These are phyloP conservation scores for Didymella keratinophila DNA, from an alignment of 2,329 filamentous ascomycete genomes.

Conservation along the genomic window DNA sequence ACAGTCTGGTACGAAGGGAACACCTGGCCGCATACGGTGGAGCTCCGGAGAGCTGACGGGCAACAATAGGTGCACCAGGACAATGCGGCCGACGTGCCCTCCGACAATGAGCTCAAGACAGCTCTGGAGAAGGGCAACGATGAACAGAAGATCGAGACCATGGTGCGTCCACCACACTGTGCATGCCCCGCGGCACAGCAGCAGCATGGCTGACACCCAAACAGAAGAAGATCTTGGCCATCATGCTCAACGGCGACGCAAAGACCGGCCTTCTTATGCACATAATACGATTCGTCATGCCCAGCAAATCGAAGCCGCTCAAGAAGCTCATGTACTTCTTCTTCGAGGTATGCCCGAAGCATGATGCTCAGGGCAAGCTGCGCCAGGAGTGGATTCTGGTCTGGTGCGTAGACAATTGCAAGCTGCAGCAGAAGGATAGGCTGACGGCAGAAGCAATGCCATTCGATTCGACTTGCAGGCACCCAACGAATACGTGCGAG, in stretches of 20 bases:
- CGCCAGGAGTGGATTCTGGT: slow-evolving; percentile 99
- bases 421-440: neutral
- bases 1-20: slow-evolving; percentile 72
- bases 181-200: slow-evolving; percentile 61
- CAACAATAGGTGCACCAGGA: slow-evolving; percentile 77
- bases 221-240: slow-evolving; percentile 84
- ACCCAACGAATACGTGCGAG: slow-evolving; percentile 96
- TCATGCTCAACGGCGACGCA: slow-evolving; percentile 98
- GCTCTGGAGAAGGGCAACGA: slow-evolving; percentile 94
- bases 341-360: slow-evolving; percentile 98
- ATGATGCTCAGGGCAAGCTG: slow-evolving; percentile 88
- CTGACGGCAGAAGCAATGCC: slow-evolving; percentile 74
- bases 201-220: slow-evolving; percentile 33
- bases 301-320: slow-evolving; percentile 91
- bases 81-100: slow-evolving; percentile 91
- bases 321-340: slow-evolving; percentile 99
- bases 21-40: slow-evolving; percentile 36
- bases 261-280: slow-evolving; percentile 98
- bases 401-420: slow-evolving; percentile 67
- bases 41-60: slow-evolving; percentile 43
- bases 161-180: slow-evolving; percentile 42
- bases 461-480: slow-evolving; percentile 98
- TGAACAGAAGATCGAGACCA: slow-evolving; percentile 88
- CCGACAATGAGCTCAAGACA: slow-evolving; percentile 87
- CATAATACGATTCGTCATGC: slow-evolving; percentile 99